These are phyloP conservation scores for Canavalia gladiata DNA, from an alignment of 306 rosid species.

Conservation along the genomic window DNA sequence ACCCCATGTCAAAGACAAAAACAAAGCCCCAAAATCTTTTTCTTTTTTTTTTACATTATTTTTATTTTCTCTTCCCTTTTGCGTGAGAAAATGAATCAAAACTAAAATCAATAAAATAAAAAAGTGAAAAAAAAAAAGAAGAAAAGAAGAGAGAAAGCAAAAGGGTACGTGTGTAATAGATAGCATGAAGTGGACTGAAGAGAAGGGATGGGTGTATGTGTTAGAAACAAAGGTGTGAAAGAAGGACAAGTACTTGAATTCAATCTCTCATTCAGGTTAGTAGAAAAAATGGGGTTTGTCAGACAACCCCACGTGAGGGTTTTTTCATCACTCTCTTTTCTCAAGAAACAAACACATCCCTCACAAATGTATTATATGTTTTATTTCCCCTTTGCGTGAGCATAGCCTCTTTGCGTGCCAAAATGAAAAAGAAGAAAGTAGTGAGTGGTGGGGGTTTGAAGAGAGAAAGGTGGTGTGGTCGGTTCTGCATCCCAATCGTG, in stretches of 20 bases:
- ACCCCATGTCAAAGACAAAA: constrained; percentile 42
- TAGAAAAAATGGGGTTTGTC: constrained; percentile 46
- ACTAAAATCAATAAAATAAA: neutral
- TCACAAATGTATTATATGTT: constrained; percentile 20
- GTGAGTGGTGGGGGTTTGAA: constrained; percentile 48
- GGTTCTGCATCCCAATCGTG: constrained; percentile 57
- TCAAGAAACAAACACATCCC: constrained; percentile 51
- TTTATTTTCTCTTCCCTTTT: constrained; percentile 1
- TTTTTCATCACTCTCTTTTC: constrained; percentile 41
- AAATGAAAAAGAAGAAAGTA: constrained; percentile 51
- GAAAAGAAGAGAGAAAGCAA: neutral
- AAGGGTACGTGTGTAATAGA: constrained; percentile 42
- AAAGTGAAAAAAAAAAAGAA: neutral
- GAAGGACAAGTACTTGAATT: constrained; percentile 47
- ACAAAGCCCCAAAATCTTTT: constrained; percentile 32
- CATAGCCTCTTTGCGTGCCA: constrained; percentile 54
- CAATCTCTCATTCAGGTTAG: constrained; percentile 48
- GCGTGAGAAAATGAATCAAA: constrained; percentile 51
- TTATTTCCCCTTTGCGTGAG: constrained; percentile 59
- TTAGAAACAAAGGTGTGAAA: constrained; percentile 47
- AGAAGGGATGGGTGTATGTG: constrained; percentile 46
- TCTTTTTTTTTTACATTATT: neutral
- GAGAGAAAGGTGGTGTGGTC: constrained; percentile 29
- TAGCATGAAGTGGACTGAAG: constrained; percentile 53
- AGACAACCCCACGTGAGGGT: constrained; percentile 67